Evolutionary conservation across 2,329 filamentous ascomycete species (phyloP).

Genomic region (Arthrocladium fulminans): DNA sequence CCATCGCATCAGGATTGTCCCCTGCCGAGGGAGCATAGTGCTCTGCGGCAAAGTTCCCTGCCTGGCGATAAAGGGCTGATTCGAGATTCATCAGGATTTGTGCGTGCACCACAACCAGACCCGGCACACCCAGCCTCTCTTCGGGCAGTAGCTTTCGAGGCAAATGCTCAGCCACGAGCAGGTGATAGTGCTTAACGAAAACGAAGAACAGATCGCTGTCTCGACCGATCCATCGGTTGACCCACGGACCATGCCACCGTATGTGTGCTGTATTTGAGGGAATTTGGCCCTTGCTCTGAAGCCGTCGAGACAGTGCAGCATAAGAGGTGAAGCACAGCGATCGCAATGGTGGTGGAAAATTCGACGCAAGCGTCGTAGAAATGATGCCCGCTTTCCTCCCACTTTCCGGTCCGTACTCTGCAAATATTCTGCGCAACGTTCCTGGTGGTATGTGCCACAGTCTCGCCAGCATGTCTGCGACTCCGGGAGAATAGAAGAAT

Average conservation of each 20-base stretch:
- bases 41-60: conserved; percentile 39
- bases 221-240: conserved; percentile 73
- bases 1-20: conserved; percentile 55
- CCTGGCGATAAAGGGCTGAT: conserved; percentile 62
- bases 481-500: conserved; percentile 82
- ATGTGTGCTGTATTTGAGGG: conserved; percentile 63
- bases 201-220: conserved; percentile 88
- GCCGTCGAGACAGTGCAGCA: conserved; percentile 47
- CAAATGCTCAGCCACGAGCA: conserved; percentile 66
- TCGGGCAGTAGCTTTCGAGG: conserved; percentile 45
- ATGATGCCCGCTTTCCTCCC: conserved; percentile 39
- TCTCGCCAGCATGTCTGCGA: conserved; percentile 73
- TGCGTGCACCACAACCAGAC: conserved; percentile 69
- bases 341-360: conserved; percentile 61
- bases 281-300: conserved; percentile 57
- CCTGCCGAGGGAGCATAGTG: conserved; percentile 48
- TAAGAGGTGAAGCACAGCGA: conserved; percentile 56
- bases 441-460: conserved; percentile 67
- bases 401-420: conserved; percentile 54
- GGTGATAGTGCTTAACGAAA: conserved; percentile 80
- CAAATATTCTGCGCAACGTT: conserved; percentile 60
- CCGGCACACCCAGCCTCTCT: conserved; percentile 61
- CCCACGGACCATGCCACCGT: conserved; percentile 79
- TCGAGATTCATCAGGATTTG: conserved; percentile 73
- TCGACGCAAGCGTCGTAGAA: conserved; percentile 56